Base-by-base conservation (phyloP, 1,139 yeast species). In the Suhomyces chickasaworum region DNA sequence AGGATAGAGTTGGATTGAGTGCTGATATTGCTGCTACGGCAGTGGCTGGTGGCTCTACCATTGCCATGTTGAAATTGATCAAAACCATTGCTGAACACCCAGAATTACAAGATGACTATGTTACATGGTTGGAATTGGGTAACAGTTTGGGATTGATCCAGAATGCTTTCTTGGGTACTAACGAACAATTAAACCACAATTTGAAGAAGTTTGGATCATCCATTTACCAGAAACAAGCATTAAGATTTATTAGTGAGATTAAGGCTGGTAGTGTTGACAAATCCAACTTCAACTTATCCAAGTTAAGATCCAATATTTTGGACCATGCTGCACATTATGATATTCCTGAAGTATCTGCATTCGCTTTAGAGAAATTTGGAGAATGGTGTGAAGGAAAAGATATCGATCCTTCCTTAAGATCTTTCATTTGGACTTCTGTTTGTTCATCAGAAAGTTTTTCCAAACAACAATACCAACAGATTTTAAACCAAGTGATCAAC, bases 101-200 rank as follows among this genome's bases (percentile, higher is more conserved):
- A 32, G 83, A 81, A 49, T 52, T 71, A 40, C 73, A 77, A 37
- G 77, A 81, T 41, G 71, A 67, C 42, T 80, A 74, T 57, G 80
- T 78, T 38, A 89, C 86, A 27, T 87, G 96, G 95, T 63, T 71
- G 37, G 84, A 83, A 53, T 68, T 86, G 40, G 64, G 80, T 22
- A 65, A 68, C 32, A 68, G 80, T 31, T 61, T 86, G 44, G 59
- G 61, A 7, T 53, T 65, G 12, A 63, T 86, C 34, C 61, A 67
- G 15, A 67, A 72, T 17, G 71, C 75, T 0, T 85, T 84, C 68
- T 75, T 73, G n/a, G 51, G 48, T 12, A 70, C 70, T 42, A 67
- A 76, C 15, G 60, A 58, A 12, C 66, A 67, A 9, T 56, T 75
- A n/a, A 56, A 61, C n/a, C 49, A 56, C 4, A 69, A 65, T 1